Conservation (phyloP, 148 eudicot species). For the Rhododendron mucronatum region DNA sequence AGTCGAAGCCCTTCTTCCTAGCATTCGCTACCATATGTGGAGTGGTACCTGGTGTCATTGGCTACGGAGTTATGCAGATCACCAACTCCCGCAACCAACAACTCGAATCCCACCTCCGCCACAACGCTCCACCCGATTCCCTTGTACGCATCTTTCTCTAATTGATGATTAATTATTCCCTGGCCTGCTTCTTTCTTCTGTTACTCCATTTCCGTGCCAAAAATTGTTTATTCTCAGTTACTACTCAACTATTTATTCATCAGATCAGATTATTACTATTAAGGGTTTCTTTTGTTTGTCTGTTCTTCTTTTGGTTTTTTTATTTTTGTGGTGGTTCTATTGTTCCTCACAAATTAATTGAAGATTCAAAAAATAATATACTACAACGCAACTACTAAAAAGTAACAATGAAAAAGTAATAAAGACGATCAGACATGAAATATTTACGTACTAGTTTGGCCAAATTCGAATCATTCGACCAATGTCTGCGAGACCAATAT, state of each 20-base stretch:
- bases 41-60: conserved; percentile 72
- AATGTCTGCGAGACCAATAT: neutral
- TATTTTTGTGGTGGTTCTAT: neutral
- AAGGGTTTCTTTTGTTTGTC: neutral
- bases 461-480: neutral
- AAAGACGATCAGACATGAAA: too few species aligned
- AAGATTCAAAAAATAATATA: neutral
- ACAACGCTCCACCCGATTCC: conserved; percentile 65
- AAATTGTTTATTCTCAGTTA: neutral
- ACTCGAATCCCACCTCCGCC: conserved; percentile 80
- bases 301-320: neutral
- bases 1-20: conserved; percentile 83
- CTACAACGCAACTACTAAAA: neutral
- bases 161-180: too few species aligned
- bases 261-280: neutral
- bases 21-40: conserved; percentile 83
- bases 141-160: conserved; percentile 26
- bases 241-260: too few species aligned
- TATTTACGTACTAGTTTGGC: neutral
- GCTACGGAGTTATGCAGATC: conserved; percentile 74
- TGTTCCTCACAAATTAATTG: neutral
- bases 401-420: neutral
- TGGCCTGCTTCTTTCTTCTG: neutral
- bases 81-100: conserved; percentile 54
- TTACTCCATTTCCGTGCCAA: neutral